Evolutionary conservation across 2,329 filamentous ascomycete species (phyloP).

Genomic region (Microsporum ferrugineum): DNA sequence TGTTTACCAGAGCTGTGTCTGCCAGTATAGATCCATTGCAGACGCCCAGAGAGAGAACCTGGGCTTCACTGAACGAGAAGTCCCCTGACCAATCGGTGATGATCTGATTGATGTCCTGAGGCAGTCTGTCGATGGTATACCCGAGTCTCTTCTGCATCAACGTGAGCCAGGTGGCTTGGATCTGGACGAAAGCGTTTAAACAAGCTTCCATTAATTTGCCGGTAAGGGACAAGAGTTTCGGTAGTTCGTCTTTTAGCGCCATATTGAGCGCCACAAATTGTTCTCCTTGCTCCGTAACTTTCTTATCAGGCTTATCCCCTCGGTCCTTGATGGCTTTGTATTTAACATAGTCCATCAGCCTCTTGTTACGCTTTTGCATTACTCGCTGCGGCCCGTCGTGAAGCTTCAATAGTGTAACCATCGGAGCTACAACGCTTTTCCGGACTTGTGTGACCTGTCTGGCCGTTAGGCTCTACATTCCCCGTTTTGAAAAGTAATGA

Average conservation of each 20-base stretch:
- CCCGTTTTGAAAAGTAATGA: neutral
- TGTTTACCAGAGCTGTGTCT: constrained; percentile 45
- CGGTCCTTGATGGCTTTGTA: constrained; percentile 64
- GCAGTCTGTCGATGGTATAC: constrained; percentile 55
- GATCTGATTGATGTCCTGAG: constrained; percentile 60
- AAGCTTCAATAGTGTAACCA: constrained; percentile 63
- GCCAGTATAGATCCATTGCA: constrained; percentile 59
- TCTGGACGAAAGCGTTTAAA: constrained; percentile 68
- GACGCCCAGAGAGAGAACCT: constrained; percentile 60
- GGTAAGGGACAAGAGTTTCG: constrained; percentile 68
- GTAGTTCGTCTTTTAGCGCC: constrained; percentile 82
- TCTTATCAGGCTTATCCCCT: constrained; percentile 78
- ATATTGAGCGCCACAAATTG: constrained; percentile 88
- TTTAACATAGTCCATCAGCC: constrained; percentile 78
- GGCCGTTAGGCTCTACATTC: constrained; percentile 5
- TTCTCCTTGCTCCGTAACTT: constrained; percentile 70
- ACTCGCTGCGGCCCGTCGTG: constrained; percentile 76
- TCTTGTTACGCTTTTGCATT: constrained; percentile 90
- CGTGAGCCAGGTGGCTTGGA: constrained; percentile 72
- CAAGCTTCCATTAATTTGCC: constrained; percentile 75
- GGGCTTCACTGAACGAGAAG: constrained; percentile 62
- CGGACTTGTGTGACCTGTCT: constrained; percentile 52
- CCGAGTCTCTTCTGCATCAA: constrained; percentile 69
- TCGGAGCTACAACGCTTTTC: constrained; percentile 74
- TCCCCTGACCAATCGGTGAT: constrained; percentile 67